A percentile compares a stretch with the other conserved stretches of the same genome.
phyloP scores from a whole-genome alignment of 2,329 filamentous ascomycete species.

The Pseudogymnoascus sp. region DNA sequence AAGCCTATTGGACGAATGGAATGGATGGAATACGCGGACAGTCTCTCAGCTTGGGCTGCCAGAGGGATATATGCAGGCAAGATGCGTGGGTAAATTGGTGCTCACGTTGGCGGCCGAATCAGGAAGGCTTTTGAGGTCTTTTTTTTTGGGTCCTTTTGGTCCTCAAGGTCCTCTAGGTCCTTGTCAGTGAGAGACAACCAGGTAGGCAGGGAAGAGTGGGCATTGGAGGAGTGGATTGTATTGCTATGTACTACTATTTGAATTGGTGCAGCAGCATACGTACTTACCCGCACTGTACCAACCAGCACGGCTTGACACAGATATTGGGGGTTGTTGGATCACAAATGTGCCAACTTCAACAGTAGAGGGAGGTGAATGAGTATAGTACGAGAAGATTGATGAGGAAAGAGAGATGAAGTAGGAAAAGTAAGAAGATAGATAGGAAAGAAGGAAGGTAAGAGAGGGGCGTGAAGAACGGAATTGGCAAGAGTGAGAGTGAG shows the following conservation, averaged over 20 bases:
- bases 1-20: neutral
- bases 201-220: neutral
- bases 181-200: neutral
- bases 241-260: too few species aligned
- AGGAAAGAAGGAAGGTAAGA: constrained; percentile 11
- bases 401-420: constrained; percentile 14
- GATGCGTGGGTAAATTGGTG: neutral
- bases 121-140: neutral
- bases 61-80: neutral
- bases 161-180: neutral
- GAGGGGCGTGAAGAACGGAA: neutral
- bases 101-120: neutral
- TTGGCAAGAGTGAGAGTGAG: neutral
- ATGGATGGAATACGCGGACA: neutral
- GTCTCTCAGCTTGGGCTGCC: neutral
- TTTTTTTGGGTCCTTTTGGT: neutral
- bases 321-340: neutral
- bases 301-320: neutral
- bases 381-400: constrained; percentile 16
- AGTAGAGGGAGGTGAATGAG: constrained; percentile 14
- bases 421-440: constrained; percentile 15
- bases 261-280: neutral
- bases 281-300: neutral
- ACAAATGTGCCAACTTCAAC: neutral
- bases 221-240: neutral